Base-by-base conservation (phyloP, 352 stramenopile genomes). In the Phytophthora lateralis region DNA sequence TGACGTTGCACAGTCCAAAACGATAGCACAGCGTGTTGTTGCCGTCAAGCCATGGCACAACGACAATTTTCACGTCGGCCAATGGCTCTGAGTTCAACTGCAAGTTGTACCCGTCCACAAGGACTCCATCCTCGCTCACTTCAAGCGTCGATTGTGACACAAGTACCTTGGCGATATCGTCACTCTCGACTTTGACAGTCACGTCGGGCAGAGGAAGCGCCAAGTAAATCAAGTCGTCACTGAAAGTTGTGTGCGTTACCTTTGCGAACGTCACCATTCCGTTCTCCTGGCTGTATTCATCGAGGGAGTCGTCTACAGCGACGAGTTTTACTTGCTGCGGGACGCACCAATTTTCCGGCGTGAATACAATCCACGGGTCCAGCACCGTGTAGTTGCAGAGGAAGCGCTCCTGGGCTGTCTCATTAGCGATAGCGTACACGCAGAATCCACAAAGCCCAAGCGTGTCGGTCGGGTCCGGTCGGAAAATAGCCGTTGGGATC, bases 341-440 rank as follows among this genome's bases (percentile, higher is more conserved):
- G 12, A 77, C 6, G 52, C 80, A 93, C 85, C 85, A 93, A 41
- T 91, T 82, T 43, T 76, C 68, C 0, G 78, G 78, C 0, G 80
- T 81, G 70, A 91, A 91, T 11, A 91, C 76, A 29, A 90, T 75
- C 75, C 80, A 88, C n/a, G 85, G 85, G 29, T 85, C 87, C 29
- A 72, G 35, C 1, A 93, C 73, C 0, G 85, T 93, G 43, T 78
- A 88, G 45, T 93, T 93, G 52, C 85, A 93, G 6, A 93, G 58
- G 21, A 85, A 90, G 1, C 82, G 75, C 43, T 93, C 82, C n/a
- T 91, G 82, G 10, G 65, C 69, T 2, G 83, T 83, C 14, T 74
- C 73, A 17, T 82, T 88, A 0, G 71, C 73, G 27, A 93, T 65
- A 39, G 82, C 80, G 35, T 93, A 93, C 3, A 88, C 77, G 32